These are phyloP conservation scores for Dryas integrifolia DNA, from an alignment of 331 rosid genomes.

Conservation along the genomic window DNA sequence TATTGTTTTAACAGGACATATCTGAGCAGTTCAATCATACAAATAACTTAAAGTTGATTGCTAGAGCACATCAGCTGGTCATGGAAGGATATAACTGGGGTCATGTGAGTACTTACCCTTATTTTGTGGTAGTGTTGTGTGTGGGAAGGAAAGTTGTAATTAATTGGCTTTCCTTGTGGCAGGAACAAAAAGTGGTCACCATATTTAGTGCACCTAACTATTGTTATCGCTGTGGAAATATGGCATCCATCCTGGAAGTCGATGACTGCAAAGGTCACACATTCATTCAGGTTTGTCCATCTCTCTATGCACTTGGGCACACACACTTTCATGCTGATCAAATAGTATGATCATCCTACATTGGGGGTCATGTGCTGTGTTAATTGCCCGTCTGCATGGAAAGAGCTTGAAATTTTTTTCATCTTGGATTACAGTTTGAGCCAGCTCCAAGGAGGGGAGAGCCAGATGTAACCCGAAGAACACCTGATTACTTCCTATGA, in stretches of 20 bases:
- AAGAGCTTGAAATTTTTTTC: constrained; percentile 9
- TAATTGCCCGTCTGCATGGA: not conserved
- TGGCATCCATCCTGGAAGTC: constrained; percentile 93
- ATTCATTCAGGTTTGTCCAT: constrained; percentile 74
- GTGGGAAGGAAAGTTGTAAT: not conserved
- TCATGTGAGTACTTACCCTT: constrained; percentile 48
- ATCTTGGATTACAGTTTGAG: constrained; percentile 61
- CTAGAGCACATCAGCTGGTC: constrained; percentile 94
- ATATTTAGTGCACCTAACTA: constrained; percentile 93
- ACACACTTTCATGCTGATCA: not conserved
- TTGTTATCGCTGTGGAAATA: constrained; percentile 91
- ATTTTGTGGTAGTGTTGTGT: not conserved
- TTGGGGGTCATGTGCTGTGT: too few relatives aligned
- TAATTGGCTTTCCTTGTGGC: constrained; percentile 19
- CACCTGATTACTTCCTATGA: constrained; percentile 91
- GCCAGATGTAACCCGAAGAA: constrained; percentile 89
- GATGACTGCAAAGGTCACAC: constrained; percentile 94
- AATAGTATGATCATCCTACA: not conserved
- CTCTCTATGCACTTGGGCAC: not conserved
- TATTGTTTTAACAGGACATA: constrained; percentile 60
- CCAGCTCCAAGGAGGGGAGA: constrained; percentile 98
- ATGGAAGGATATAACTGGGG: constrained; percentile 99
- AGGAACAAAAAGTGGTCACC: constrained; percentile 97
- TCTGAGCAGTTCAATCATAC: constrained; percentile 93
- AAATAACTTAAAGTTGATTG: constrained; percentile 84